A percentile compares a stretch with the other conserved stretches of the same genome.
Evolutionary conservation across 108 stramenopile genomes (phyloP).

Genomic region (Aureococcus anophagefferens): DNA sequence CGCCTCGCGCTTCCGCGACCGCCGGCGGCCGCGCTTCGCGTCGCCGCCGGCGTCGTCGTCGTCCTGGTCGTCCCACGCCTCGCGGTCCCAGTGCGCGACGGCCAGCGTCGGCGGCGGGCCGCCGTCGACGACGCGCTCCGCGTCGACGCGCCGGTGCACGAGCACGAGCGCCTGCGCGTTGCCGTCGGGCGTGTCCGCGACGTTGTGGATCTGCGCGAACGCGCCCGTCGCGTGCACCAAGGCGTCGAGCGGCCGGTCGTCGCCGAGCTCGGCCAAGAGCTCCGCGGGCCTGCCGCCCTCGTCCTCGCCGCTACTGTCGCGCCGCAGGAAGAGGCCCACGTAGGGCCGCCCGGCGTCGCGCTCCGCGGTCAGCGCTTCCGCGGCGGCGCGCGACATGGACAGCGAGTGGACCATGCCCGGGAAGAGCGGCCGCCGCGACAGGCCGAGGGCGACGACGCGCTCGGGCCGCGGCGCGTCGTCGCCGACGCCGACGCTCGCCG

Average conservation of each 20-base stretch:
- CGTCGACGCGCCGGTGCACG: slow-evolving; percentile 75
- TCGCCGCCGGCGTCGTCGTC: slow-evolving; percentile 18
- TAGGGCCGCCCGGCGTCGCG: slow-evolving; percentile 29
- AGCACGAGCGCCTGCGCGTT: slow-evolving; percentile 45
- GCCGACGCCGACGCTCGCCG: slow-evolving; percentile 41
- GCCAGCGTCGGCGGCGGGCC: slow-evolving; percentile 82
- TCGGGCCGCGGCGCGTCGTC: slow-evolving; percentile 71
- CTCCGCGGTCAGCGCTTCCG: neutral
- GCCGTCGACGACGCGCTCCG: slow-evolving; percentile 56
- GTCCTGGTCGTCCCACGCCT: slow-evolving; percentile 42
- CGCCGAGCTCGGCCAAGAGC: slow-evolving; percentile 55
- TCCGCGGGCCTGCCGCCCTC: slow-evolving; percentile 61
- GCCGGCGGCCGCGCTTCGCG: neutral
- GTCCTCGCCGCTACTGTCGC: slow-evolving; percentile 32
- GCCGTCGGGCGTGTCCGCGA: neutral
- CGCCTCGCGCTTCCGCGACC: slow-evolving; percentile 30
- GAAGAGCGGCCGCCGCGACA: slow-evolving; percentile 61
- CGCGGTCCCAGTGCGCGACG: slow-evolving; percentile 74
- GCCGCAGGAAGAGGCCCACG: slow-evolving; percentile 61
- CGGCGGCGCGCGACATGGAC: slow-evolving; percentile 54
- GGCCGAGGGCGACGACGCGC: slow-evolving; percentile 64
- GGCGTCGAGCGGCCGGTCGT: slow-evolving; percentile 55
- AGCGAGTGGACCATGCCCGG: slow-evolving; percentile 65
- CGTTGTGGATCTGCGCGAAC: slow-evolving; percentile 60
- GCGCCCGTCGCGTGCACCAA: slow-evolving; percentile 68